Conservation (phyloP, 75 land plant genomes). For the Cupressus sempervirens region DNA sequence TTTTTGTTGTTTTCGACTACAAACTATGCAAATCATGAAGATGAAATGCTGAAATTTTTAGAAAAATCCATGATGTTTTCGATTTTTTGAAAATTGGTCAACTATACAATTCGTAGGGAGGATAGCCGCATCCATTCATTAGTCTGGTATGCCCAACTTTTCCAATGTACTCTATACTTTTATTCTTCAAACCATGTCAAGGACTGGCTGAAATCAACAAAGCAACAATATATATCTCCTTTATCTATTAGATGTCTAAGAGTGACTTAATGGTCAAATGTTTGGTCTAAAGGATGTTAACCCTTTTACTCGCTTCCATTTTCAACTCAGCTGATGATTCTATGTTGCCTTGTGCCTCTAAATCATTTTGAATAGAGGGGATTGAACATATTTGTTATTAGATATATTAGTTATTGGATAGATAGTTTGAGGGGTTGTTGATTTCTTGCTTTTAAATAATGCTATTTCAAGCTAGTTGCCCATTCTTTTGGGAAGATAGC, state of each 20-base stretch:
- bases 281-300: background rate
- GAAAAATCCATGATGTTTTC: no score
- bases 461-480: background rate
- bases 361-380: background rate
- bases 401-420: background rate
- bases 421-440: background rate
- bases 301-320: background rate
- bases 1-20: no score
- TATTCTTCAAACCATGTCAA: background rate
- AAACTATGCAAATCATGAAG: no score
- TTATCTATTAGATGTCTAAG: background rate
- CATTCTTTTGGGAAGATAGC: no score
- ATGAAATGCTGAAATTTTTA: no score
- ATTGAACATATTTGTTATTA: background rate
- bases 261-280: background rate
- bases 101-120: no score
- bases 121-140: no score
- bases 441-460: background rate
- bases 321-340: background rate
- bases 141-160: background rate
- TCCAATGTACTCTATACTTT: background rate
- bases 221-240: background rate
- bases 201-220: background rate
- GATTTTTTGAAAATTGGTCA: no score
- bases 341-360: background rate